Percentiles rank a stretch among this genome's conserved stretches.
Conservation (phyloP, 2,329 filamentous ascomycete species). For the Iodosphaeria phyllophila region DNA sequence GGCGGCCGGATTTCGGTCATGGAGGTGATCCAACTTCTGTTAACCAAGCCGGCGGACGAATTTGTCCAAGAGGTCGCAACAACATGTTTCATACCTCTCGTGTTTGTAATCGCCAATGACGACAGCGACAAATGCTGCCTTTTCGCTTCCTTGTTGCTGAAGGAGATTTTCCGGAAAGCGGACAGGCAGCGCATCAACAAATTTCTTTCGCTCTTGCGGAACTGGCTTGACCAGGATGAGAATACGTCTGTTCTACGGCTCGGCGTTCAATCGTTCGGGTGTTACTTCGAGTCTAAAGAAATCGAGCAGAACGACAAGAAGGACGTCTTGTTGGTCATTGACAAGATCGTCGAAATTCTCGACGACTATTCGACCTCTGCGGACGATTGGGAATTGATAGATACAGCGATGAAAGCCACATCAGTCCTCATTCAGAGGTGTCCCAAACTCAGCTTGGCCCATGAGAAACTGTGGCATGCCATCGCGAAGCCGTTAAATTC, state of each 20-base stretch:
- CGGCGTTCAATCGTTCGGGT: constrained; percentile 61
- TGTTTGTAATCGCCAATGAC: constrained; percentile 76
- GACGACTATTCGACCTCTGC: constrained; percentile 31
- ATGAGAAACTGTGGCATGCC: constrained; percentile 49
- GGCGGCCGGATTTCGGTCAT: constrained; percentile 84
- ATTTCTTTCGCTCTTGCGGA: constrained; percentile 51
- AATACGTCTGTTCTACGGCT: constrained; percentile 54
- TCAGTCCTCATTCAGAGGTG: constrained; percentile 48
- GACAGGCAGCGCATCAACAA: constrained; percentile 52
- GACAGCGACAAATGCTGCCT: constrained; percentile 71
- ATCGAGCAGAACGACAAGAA: constrained; percentile 40
- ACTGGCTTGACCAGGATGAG: constrained; percentile 59
- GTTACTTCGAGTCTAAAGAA: constrained; percentile 60
- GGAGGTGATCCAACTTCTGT: constrained; percentile 73
- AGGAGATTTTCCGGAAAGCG: constrained; percentile 61
- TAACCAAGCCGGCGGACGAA: constrained; percentile 68
- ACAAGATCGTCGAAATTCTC: constrained; percentile 32
- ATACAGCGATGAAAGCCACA: constrained; percentile 52
- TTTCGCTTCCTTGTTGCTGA: constrained; percentile 62
- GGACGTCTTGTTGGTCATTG: constrained; percentile 45
- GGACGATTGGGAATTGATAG: constrained; percentile 51
- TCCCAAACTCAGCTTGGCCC: constrained; percentile 43
- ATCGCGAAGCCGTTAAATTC: constrained; percentile 54
- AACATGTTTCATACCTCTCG: constrained; percentile 69
- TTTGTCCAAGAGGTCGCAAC: constrained; percentile 66